phyloP scores from a whole-genome alignment of 2,329 filamentous ascomycete genomes.

The Neofusicoccum laricinum region DNA sequence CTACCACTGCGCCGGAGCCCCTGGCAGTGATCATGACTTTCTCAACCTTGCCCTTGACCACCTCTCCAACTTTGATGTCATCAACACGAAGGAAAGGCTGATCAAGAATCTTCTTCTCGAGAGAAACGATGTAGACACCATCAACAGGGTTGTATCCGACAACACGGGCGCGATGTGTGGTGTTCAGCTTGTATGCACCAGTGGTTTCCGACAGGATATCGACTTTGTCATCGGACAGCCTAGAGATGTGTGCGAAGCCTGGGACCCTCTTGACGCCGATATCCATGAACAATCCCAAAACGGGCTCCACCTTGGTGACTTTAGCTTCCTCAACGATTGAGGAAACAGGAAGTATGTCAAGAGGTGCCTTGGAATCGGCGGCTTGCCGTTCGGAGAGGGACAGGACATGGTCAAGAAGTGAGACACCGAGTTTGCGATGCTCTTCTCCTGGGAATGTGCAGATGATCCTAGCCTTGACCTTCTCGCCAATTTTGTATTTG shows the following conservation, averaged over 20 bases:
- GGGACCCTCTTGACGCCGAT: slow-evolving; percentile 64
- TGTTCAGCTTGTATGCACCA: slow-evolving; percentile 74
- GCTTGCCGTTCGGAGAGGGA: slow-evolving; percentile 52
- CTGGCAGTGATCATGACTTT: slow-evolving; percentile 75
- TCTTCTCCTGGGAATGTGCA: slow-evolving; percentile 81
- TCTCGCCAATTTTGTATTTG: slow-evolving; percentile 79
- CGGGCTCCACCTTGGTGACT: slow-evolving; percentile 74
- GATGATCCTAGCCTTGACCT: slow-evolving; percentile 80
- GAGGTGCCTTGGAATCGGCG: slow-evolving; percentile 46
- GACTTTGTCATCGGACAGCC: slow-evolving; percentile 84
- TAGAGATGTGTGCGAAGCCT: slow-evolving; percentile 95
- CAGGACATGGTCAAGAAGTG: slow-evolving; percentile 79
- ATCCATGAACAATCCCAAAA: slow-evolving; percentile 77
- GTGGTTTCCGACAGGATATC: slow-evolving; percentile 74
- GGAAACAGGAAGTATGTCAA: slow-evolving; percentile 65
- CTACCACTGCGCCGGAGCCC: slow-evolving; percentile 77
- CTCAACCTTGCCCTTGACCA: slow-evolving; percentile 80
- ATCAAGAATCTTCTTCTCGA: slow-evolving; percentile 77
- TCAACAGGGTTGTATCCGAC: slow-evolving; percentile 86
- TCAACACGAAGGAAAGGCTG: slow-evolving; percentile 90
- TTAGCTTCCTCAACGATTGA: slow-evolving; percentile 74
- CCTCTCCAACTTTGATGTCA: slow-evolving; percentile 76
- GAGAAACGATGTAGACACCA: slow-evolving; percentile 78
- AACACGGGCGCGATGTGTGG: slow-evolving; percentile 76
- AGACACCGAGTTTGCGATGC: slow-evolving; percentile 80